These are phyloP conservation scores for Furcasterigmium sp. DNA, from an alignment of 2,329 filamentous ascomycete species.

Conservation along the genomic window DNA sequence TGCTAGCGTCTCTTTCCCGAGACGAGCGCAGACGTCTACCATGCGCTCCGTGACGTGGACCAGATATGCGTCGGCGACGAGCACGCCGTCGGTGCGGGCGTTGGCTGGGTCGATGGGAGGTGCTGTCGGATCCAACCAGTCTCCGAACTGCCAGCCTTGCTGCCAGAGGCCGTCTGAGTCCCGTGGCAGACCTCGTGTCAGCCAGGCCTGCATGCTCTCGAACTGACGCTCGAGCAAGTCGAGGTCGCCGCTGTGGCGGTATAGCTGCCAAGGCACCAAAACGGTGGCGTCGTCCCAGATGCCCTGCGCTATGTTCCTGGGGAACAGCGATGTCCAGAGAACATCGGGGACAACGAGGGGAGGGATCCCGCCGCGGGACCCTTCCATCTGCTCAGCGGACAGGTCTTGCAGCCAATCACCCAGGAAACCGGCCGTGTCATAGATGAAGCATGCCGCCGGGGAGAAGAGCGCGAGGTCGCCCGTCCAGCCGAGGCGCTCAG, in stretches of 20 bases:
- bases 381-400: constrained; percentile 29
- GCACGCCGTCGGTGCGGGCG: constrained; percentile 30
- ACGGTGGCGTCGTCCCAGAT: constrained; percentile 39
- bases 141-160: constrained; percentile 31
- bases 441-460: background rate
- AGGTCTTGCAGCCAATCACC: background rate
- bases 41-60: constrained; percentile 33
- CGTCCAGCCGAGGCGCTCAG: constrained; percentile 2
- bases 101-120: constrained; percentile 32
- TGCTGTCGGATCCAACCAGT: constrained; percentile 44
- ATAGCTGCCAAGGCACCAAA: constrained; percentile 32
- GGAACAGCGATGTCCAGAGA: too few relatives aligned
- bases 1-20: constrained; percentile 14
- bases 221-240: constrained; percentile 29
- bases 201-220: constrained; percentile 27
- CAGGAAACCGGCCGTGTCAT: background rate
- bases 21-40: constrained; percentile 22
- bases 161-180: constrained; percentile 31
- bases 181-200: constrained; percentile 27
- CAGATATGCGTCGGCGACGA: constrained; percentile 42
- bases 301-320: constrained; percentile 39
- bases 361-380: constrained; percentile 56
- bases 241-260: constrained; percentile 28
- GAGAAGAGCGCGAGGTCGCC: background rate
- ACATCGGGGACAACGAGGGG: constrained; percentile 48